A percentile compares a stretch with the other conserved stretches of the same genome.
Evolutionary conservation across 106 monocot species (phyloP).

Genomic region (Acorus gramineus): DNA sequence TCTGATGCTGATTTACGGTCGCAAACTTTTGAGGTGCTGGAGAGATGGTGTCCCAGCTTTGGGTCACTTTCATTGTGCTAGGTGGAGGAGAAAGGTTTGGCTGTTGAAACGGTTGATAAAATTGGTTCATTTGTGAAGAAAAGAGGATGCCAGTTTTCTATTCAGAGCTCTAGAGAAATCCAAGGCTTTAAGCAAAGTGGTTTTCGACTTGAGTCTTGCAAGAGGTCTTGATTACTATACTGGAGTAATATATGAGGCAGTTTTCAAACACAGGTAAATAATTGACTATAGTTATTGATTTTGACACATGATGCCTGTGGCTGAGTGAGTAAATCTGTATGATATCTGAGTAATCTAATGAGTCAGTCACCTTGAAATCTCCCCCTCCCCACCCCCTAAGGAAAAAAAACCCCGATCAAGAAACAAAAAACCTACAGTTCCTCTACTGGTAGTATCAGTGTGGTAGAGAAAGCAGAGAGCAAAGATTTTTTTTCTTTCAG

Average conservation of each 20-base stretch:
- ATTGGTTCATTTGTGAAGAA: constrained; percentile 87
- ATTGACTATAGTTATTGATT: too few species aligned
- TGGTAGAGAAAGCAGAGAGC: too few species aligned
- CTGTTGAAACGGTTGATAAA: constrained; percentile 58
- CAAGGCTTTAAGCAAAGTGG: constrained; percentile 54
- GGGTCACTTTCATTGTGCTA: constrained; percentile 32
- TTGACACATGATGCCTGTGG: too few species aligned
- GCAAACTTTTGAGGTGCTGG: constrained; percentile 19
- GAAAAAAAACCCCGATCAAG: too few species aligned
- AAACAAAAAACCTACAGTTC: too few species aligned
- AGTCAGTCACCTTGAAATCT: too few species aligned
- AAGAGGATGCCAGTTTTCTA: constrained; percentile 63
- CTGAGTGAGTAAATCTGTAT: too few species aligned
- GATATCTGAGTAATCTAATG: too few species aligned
- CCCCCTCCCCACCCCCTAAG: too few species aligned
- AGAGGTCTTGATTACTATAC: constrained; percentile 99
- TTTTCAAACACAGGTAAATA: constrained; percentile 81
- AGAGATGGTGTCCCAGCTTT: constrained; percentile 17
- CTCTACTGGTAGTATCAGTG: too few species aligned
- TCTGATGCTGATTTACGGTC: constrained; percentile 17
- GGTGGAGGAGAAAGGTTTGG: constrained; percentile 96
- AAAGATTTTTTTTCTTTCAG: too few species aligned
- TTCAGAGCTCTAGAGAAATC: constrained; percentile 73
- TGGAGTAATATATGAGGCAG: constrained; percentile 93
- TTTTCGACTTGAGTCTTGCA: constrained; percentile 97